Base-by-base conservation (phyloP, 1,139 yeast species). In the Suhomyces coccinellae region DNA sequence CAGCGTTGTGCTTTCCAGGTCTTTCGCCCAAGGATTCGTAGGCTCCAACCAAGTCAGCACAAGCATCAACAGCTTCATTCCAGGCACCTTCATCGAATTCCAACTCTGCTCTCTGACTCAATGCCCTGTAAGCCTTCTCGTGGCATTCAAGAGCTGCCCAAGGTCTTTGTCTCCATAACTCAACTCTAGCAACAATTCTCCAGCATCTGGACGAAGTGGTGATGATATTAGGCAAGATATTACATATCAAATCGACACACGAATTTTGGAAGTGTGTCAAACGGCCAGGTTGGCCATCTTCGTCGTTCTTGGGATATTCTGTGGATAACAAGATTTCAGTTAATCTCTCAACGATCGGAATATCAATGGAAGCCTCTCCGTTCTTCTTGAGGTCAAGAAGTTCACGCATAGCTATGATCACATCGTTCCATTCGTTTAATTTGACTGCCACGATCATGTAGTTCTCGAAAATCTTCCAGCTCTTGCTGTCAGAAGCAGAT, bases 391-490 rank as follows among this genome's bases (percentile, higher is more conserved):
- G 74, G n/a, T 62, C 61, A 13, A 73, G 53, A 41, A 90, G 67
- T 53, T 82, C 82, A 50, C 75, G 76, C 13, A 85, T 76, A 0
- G 97, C 97, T 26, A 80, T 64, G 22, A 91, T 71, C 2, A 87
- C 97, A 51, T 90, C 97, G 52, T 79, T 83, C 97, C 98, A 93
- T 58, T 88, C 90, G 15, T 79, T 73, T 35, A 91, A 68, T 57
- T 85, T 87, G 31, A 83, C 83, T 1, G 98, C 95, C 17, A 93
- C 95, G 34, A 82, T 73, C 60, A 88, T 71, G 57, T 83, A 90
- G 61, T 95, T 95, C 55, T 89, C 95, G 85, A 93, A 91, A 31
- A 95, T 83, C 56, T 88, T 80, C 97, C 98, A 89, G 45, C 91
- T 87, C 45, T 77, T 80, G 28, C 73, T 73, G 26, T 85, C 84